A percentile compares a stretch with the other conserved stretches of the same genome.
Evolutionary conservation across 2,329 filamentous ascomycete genomes (phyloP).

Genomic region (Bimuria novae-zelandiae): DNA sequence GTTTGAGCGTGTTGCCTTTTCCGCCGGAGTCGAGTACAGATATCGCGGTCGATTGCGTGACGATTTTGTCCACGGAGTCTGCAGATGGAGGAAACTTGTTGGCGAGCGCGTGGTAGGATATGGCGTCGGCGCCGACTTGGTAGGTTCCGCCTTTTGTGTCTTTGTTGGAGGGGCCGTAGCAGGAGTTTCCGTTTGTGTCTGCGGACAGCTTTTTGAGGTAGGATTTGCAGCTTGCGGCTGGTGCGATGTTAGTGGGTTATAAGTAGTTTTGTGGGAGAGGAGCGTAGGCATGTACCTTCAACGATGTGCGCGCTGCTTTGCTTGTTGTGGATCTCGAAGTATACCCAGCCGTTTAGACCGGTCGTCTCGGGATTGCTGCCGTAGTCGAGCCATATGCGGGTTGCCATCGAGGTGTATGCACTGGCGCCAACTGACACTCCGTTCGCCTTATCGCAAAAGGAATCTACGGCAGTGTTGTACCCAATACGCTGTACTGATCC

Average conservation of each 20-base stretch:
- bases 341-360: constrained; percentile 20
- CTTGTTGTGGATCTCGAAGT: constrained; percentile 24
- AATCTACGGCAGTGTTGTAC: constrained; percentile 20
- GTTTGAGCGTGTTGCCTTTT: constrained; percentile 15
- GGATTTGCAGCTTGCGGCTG: constrained; percentile 16
- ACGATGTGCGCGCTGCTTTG: constrained; percentile 11
- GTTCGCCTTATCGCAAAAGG: constrained; percentile 18
- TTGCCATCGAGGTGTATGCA: constrained; percentile 16
- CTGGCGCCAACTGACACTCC: constrained; percentile 10
- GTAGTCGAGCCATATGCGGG: constrained; percentile 17
- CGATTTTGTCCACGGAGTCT: constrained; percentile 11
- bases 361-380: constrained; percentile 12
- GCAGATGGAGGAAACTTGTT: constrained; percentile 15
- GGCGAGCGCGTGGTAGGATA: constrained; percentile 22
- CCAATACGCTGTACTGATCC: constrained; percentile 12
- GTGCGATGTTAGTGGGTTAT: not conserved
- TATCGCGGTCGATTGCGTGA: constrained; percentile 12
- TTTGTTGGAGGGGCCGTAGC: constrained; percentile 15
- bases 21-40: constrained; percentile 7
- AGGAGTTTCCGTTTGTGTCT: constrained; percentile 7
- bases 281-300: constrained; percentile 6
- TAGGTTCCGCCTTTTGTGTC: constrained; percentile 24
- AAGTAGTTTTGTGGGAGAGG: not conserved
- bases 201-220: constrained; percentile 16
- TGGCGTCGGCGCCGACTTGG: constrained; percentile 15